Base-by-base conservation (phyloP, 768 basidiomycete species). In the Pleurotus giganteus region DNA sequence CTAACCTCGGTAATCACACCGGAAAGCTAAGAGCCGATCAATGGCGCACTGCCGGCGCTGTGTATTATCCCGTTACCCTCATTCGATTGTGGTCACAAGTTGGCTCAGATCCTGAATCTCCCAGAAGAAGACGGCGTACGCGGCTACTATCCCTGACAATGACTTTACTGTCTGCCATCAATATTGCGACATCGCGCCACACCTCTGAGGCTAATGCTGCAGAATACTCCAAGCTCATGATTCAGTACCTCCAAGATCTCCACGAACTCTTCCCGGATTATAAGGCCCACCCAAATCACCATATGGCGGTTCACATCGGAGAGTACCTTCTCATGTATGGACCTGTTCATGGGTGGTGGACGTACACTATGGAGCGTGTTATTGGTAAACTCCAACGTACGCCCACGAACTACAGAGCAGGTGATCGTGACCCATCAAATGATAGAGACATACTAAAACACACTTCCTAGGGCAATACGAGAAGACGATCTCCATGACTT, bases 301-400 rank as follows among this genome's bases (percentile, higher is more conserved):
- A 74, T 44, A 58, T 61, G 37, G 63, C 63, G 0, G 36, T 71
- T 23, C 71, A 74, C 28, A 53, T 72, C 1, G 34, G 54, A 0
- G 53, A 63, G 1, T 71, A 68, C 34, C 43, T 72, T 1, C 8
- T 21, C 7, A 50, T 53, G 36, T 70, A 62, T 36, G 67, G 70
- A 0, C 66, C 66, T 1, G 54, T 66, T 11, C 65, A 63, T 41
- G 58, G 64, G 0, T 68, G 64, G 65, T 71, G 70, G 64, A 64
- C 64, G 57, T 71, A 65, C 28, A 58, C 62, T 1, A 63, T 69
- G 31, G 60, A 70, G 41, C 8, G 60, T 6, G 52, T 65, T 0
- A 65, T 70, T 4, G 63, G 69, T 0, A 19, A 15, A 11, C 39
- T 66, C 7, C 63, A 70, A 45, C 43, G 57, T 5, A 32, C 60